Evolutionary conservation across 352 stramenopile species (phyloP), one percentile per base, ranked within the genome.

Genomic region (Peronospora belbahrii): DNA sequence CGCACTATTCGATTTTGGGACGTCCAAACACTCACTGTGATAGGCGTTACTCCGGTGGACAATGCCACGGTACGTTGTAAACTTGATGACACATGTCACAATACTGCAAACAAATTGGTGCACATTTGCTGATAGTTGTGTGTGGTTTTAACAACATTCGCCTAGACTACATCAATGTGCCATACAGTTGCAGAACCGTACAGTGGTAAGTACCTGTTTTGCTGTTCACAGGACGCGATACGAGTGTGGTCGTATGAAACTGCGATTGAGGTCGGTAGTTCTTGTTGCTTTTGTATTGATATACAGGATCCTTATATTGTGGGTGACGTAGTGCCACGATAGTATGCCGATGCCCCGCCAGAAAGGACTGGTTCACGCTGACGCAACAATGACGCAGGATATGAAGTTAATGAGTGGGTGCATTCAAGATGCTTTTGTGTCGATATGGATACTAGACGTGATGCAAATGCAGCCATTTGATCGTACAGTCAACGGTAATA

Each of bases 241-340:
- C 81, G 77, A 33, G 65, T 93, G 9, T 93, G 82, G 82, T 91
- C 79, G 0, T 93, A 91, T 34, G 82, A 93, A 53, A 75, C 70
- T 24, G 74, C 79, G 0, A 86, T 90, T 27, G 65, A 89, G 65
- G 74, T 88, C 42, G 14, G 53, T 62, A 23, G 39, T 14, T 31
- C 6, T 38, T 38, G n/a, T n/a, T 38, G 14, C 15, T 38, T 6
- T n/a, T 23, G 15, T n/a, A 15, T 23, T 36, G 31, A 20, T 18
- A 20, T 34, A 1, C 1, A 11, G 27, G 31, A 24, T 36, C 11
- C 14, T 53, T 36, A 36, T 10, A 6, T 15, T 43, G 37, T 23
- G 31, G 6, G 35, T 44, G 41, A 15, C 38, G 20, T 43, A 88
- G 81, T 92, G 75, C 19, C 81, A 92, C 31, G 81, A 89, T 34